Evolutionary conservation across 176 grass and related monocot genomes (phyloP).

Genomic region (Carex scoparia): DNA sequence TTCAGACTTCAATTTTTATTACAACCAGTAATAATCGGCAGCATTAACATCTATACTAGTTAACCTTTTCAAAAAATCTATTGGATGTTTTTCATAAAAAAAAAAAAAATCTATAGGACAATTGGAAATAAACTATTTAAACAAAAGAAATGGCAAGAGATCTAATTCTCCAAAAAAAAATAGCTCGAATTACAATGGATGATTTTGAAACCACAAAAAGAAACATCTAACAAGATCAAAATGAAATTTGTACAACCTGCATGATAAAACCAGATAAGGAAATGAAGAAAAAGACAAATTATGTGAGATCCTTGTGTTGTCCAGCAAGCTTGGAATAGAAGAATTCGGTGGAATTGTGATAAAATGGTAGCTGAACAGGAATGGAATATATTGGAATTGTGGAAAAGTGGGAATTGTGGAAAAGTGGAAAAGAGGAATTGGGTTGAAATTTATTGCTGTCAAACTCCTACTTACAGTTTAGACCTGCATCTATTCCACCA

Average conservation of each 20-base stretch:
- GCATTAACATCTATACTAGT: not conserved
- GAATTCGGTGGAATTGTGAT: not conserved
- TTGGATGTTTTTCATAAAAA: no score
- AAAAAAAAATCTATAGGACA: no score
- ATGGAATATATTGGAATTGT: not conserved
- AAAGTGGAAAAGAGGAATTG: not conserved
- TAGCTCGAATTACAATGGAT: not conserved
- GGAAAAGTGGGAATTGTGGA: not conserved
- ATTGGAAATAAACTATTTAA: not conserved
- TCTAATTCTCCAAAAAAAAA: not conserved
- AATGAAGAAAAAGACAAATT: conserved; percentile 2
- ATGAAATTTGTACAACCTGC: conserved; percentile 23
- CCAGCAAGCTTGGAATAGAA: not conserved
- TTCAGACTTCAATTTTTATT: not conserved
- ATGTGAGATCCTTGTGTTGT: not conserved
- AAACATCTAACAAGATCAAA: conserved; percentile 6
- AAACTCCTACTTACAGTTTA: not conserved
- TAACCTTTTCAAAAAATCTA: not conserved
- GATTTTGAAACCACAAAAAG: not conserved
- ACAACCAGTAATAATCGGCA: not conserved
- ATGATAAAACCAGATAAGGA: not conserved
- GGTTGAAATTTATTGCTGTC: not conserved
- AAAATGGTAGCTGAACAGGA: not conserved
- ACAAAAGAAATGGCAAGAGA: not conserved
- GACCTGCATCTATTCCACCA: not conserved